Evolutionary conservation across 192 early-diverging fungal genomes (phyloP).

Genomic region (Gorgonomyces haynaldii): DNA sequence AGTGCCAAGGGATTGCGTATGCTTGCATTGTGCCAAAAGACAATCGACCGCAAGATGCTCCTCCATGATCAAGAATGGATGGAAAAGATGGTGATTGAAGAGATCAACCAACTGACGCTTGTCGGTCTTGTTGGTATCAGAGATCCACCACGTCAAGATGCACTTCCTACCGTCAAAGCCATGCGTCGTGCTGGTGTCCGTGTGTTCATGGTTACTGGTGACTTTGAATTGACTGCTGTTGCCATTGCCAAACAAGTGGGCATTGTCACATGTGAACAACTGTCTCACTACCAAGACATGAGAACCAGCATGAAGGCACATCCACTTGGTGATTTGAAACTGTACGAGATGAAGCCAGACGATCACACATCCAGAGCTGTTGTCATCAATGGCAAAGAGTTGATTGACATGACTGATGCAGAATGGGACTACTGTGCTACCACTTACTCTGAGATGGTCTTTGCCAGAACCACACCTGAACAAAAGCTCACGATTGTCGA

Average conservation of each 20-base stretch:
- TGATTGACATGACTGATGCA: constrained; percentile 40
- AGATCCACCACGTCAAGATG: constrained; percentile 76
- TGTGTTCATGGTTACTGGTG: constrained; percentile 75
- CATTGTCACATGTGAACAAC: constrained; percentile 41
- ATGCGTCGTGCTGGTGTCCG: constrained; percentile 55
- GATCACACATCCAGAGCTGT: constrained; percentile 5
- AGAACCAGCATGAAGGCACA: background rate
- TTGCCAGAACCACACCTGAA: constrained; percentile 80
- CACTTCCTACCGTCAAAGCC: constrained; percentile 43
- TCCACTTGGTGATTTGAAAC: background rate
- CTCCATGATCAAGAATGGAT: constrained; percentile 16
- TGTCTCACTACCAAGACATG: constrained; percentile 26
- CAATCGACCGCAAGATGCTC: background rate
- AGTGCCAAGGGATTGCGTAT: constrained; percentile 2
- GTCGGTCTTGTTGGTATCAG: constrained; percentile 67
- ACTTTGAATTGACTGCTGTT: constrained; percentile 64
- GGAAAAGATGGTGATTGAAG: constrained; percentile 4
- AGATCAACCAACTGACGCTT: constrained; percentile 17
- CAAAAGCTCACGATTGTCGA: constrained; percentile 67
- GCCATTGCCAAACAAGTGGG: constrained; percentile 67
- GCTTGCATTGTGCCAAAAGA: constrained; percentile 3
- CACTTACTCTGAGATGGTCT: constrained; percentile 44
- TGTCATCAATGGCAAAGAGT: constrained; percentile 54
- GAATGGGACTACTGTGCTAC: constrained; percentile 46
- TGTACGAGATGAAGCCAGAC: background rate